Conservation (phyloP, 2,329 filamentous ascomycete genomes). For the Venturia pyrina region DNA sequence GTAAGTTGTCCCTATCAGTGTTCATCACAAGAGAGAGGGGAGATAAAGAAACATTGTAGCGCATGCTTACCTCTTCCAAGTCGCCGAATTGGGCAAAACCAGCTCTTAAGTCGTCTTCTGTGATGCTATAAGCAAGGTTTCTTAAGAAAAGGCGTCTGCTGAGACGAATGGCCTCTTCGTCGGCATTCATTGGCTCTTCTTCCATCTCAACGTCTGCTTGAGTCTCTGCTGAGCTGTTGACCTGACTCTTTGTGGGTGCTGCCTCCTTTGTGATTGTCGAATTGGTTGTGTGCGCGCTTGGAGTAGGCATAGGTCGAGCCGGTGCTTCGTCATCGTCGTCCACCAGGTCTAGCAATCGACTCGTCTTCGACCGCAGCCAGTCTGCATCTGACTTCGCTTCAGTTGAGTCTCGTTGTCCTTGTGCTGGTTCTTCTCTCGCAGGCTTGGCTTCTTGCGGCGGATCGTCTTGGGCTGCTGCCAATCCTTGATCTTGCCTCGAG, state of each 20-base stretch:
- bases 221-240: neutral
- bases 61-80: slow-evolving; percentile 72
- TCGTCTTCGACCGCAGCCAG: slow-evolving; percentile 86
- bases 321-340: slow-evolving; percentile 49
- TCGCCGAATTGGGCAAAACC: slow-evolving; percentile 64
- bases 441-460: slow-evolving; percentile 2
- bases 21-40: slow-evolving; percentile 60
- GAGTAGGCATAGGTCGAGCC: neutral
- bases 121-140: slow-evolving; percentile 74
- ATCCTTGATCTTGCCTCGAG: neutral
- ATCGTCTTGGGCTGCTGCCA: no score
- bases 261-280: neutral
- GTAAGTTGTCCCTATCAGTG: slow-evolving; percentile 99
- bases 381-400: slow-evolving; percentile 55
- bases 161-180: slow-evolving; percentile 42
- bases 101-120: slow-evolving; percentile 63
- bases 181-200: slow-evolving; percentile 9
- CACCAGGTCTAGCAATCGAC: slow-evolving; percentile 70
- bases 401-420: slow-evolving; percentile 7
- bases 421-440: neutral
- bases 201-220: neutral
- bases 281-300: neutral
- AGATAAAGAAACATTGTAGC: slow-evolving; percentile 17
- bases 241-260: neutral
- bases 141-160: slow-evolving; percentile 78